Evolutionary conservation across 73 alveolate genomes (phyloP).

Genomic region (Paramecium octaurelia): DNA sequence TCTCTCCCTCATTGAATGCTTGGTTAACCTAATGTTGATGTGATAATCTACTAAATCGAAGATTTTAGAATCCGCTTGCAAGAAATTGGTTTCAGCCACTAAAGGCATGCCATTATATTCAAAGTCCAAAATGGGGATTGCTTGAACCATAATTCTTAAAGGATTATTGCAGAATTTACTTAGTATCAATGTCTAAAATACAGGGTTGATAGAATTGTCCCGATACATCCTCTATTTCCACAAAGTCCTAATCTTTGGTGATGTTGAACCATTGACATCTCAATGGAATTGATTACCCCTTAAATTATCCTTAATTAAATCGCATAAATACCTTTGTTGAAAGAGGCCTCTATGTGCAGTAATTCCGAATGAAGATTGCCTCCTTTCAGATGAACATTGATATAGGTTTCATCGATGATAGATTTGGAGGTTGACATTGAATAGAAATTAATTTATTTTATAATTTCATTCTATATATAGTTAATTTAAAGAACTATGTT

Average conservation of each 20-base stretch:
- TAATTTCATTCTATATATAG: neutral
- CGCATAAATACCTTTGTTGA: neutral
- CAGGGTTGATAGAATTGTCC: conserved; percentile 39
- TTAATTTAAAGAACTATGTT: neutral
- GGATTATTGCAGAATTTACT: neutral
- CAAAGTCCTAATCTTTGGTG: conserved; percentile 2
- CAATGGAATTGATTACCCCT: neutral
- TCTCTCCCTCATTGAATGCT: neutral
- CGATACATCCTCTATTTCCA: neutral
- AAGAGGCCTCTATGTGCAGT: neutral
- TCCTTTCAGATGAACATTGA: neutral
- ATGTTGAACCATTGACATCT: conserved; percentile 32
- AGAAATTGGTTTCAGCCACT: neutral
- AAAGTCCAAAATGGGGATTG: neutral
- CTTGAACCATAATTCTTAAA: conserved; percentile 32
- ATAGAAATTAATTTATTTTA: neutral
- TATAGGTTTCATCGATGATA: neutral
- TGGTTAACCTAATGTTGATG: neutral
- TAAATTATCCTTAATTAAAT: neutral
- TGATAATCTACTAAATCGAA: neutral
- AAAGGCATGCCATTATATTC: conserved; percentile 34
- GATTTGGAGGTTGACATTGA: neutral
- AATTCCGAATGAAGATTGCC: neutral
- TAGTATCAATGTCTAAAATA: conserved; percentile 13
- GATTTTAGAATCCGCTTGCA: neutral